Evolutionary conservation across 1,139 yeast species (phyloP).

Genomic region (Blastobotrys serpentis): DNA sequence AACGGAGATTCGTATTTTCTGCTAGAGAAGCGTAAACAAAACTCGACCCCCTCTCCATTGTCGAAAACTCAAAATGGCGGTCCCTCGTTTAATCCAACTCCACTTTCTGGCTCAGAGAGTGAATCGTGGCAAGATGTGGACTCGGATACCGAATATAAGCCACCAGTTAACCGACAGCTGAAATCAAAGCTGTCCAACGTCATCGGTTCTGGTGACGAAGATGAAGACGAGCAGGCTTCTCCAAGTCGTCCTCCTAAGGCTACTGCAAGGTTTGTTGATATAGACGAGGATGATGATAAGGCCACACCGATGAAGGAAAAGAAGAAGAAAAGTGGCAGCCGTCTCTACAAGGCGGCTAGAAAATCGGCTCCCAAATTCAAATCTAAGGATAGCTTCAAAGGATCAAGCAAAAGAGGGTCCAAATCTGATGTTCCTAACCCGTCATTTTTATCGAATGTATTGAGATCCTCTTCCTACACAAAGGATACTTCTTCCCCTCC

Average conservation of each 20-base stretch:
- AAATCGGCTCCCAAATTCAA: conserved; percentile 2
- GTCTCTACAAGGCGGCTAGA: conserved; percentile 1
- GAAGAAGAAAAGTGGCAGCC: background rate
- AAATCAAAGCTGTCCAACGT: conserved; percentile 13
- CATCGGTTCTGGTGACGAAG: conserved; percentile 5
- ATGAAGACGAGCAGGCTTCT: background rate
- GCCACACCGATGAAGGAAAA: background rate
- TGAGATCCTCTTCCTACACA: conserved; percentile 1
- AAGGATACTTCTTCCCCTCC: background rate
- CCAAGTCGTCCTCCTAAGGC: background rate
- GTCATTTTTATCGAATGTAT: conserved; percentile 6
- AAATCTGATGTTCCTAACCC: background rate
- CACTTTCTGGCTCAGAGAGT: conserved; percentile 15
- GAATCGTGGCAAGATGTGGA: conserved; percentile 21
- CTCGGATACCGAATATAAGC: conserved; percentile 16
- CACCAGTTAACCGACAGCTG: conserved; percentile 14
- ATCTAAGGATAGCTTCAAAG: conserved; percentile 2
- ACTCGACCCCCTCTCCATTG: conserved; percentile 7
- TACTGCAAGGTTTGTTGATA: conserved; percentile 7
- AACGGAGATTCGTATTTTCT: conserved; percentile 7
- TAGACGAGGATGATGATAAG: too few species aligned
- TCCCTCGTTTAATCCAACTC: background rate
- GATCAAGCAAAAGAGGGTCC: background rate
- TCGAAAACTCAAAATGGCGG: background rate
- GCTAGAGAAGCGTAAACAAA: background rate